Evolutionary conservation across 345 rosid species (phyloP).

Genomic region (Abelmoschus esculentus): DNA sequence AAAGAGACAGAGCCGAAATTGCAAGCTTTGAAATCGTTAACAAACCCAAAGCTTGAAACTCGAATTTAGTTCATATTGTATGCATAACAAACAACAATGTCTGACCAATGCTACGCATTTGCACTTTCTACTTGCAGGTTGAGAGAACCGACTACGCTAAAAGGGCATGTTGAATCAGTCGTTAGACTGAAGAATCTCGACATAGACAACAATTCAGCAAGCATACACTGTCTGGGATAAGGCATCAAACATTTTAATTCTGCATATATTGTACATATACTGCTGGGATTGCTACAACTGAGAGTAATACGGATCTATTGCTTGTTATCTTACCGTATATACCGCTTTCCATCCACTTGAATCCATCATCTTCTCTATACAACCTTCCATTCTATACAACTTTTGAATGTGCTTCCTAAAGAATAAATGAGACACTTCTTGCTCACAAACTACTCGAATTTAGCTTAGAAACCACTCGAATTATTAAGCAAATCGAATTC

Average conservation of each 20-base stretch:
- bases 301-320: not conserved
- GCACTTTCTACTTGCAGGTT: no score
- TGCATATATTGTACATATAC: not conserved
- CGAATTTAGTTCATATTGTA: no score
- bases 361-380: not conserved
- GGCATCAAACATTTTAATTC: not conserved
- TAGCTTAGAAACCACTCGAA: not conserved
- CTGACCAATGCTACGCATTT: no score
- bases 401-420: not conserved
- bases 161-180: no score
- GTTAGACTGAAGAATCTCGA: no score
- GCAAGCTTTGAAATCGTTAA: no score
- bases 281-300: not conserved
- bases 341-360: not conserved
- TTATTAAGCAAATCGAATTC: not conserved
- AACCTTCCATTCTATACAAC: not conserved
- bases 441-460: not conserved
- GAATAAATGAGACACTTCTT: not conserved
- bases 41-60: no score
- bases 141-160: no score
- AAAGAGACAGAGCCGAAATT: no score
- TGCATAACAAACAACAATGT: no score
- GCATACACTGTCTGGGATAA: no score
- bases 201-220: no score
- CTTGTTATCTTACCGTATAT: not conserved